Conservation (phyloP, 768 basidiomycete species). For the Leccinum truebloodii region DNA sequence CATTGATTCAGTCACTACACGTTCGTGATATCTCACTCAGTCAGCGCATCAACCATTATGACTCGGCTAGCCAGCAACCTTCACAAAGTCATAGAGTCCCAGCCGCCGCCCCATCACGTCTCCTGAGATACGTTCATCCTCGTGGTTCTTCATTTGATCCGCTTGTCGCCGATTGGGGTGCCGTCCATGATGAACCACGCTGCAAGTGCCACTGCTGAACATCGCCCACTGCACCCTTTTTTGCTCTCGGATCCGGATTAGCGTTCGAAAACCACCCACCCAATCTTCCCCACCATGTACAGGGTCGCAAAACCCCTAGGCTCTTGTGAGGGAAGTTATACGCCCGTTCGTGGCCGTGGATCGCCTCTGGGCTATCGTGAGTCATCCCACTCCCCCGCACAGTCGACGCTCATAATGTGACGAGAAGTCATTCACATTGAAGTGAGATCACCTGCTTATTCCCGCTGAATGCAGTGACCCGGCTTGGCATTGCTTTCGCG, state of each 20-base stretch:
- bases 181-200: constrained; percentile 11
- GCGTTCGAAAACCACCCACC: background rate
- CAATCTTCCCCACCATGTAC: background rate
- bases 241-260: constrained; percentile 1
- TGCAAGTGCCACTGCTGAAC: constrained; percentile 1
- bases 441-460: constrained; percentile 21
- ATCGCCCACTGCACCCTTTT: background rate
- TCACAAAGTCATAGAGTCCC: background rate
- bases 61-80: background rate
- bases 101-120: constrained; percentile 6
- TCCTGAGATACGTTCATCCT: constrained; percentile 9
- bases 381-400: constrained; percentile 10
- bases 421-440: constrained; percentile 14
- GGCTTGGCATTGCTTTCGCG: constrained; percentile 5
- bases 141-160: constrained; percentile 22
- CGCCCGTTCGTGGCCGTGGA: background rate
- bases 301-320: background rate
- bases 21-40: background rate
- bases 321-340: background rate
- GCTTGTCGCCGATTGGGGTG: constrained; percentile 4
- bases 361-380: background rate
- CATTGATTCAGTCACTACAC: background rate
- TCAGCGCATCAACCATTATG: no score
- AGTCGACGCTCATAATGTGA: constrained; percentile 19
- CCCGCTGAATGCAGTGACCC: constrained; percentile 17